phyloP scores from a whole-genome alignment of 257 asterid genomes.

The Solanum pimpinellifolium region DNA sequence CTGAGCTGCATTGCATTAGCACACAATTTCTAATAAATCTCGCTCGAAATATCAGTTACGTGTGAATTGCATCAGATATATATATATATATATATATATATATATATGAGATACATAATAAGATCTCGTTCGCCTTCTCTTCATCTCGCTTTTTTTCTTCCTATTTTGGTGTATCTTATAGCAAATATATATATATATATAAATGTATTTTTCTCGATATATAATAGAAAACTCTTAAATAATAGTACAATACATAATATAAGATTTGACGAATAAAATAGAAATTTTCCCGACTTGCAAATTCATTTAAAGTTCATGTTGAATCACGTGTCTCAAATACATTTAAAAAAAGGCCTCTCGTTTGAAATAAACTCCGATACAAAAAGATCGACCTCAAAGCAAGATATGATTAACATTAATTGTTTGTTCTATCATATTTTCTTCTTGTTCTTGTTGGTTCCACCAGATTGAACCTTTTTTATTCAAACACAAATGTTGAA shows the following conservation, averaged over 20 bases:
- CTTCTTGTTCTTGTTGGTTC: neutral
- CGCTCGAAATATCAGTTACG: too few relatives aligned
- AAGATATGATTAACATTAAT: neutral
- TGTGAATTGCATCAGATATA: too few relatives aligned
- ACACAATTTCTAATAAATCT: neutral
- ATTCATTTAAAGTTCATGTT: neutral
- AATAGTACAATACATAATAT: too few relatives aligned
- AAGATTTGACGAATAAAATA: too few relatives aligned
- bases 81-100: too few relatives aligned
- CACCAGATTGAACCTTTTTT: neutral
- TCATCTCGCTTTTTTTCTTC: accelerated
- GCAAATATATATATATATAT: too few relatives aligned
- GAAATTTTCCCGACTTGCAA: neutral
- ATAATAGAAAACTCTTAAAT: too few relatives aligned
- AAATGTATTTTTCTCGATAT: too few relatives aligned
- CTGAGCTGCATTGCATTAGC: neutral
- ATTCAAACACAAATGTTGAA: neutral
- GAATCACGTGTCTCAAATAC: neutral
- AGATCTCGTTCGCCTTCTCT: too few relatives aligned
- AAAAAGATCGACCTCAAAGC: accelerated
- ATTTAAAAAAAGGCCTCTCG: neutral
- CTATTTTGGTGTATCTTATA: too few relatives aligned
- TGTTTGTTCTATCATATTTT: neutral
- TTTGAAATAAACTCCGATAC: neutral
- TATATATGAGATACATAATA: accelerated